Conservation (phyloP, 2,329 filamentous ascomycete genomes). For the Capronia epimyces region DNA sequence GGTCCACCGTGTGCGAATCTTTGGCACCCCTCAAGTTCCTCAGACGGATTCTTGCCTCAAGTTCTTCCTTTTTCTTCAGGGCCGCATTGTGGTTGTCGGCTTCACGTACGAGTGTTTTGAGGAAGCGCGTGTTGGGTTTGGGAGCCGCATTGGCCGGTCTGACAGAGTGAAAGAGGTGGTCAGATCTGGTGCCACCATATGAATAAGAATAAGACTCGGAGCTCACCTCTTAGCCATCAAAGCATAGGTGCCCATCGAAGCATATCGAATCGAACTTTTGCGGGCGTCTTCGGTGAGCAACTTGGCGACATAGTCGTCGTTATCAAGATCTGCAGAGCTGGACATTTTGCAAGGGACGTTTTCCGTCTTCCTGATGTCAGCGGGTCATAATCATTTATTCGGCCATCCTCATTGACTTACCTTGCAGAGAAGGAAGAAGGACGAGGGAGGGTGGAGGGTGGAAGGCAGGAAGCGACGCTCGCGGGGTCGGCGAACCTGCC, state of each 20-base stretch:
- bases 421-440: constrained; percentile 4
- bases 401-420: constrained; percentile 2
- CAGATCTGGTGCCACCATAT: background rate
- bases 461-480: background rate
- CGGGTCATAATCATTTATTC: background rate
- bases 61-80: constrained; percentile 74
- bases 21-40: constrained; percentile 52
- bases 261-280: constrained; percentile 67
- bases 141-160: constrained; percentile 63
- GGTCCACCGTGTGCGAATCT: constrained; percentile 24
- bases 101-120: constrained; percentile 80
- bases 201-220: constrained; percentile 34
- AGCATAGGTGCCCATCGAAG: constrained; percentile 66
- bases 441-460: background rate
- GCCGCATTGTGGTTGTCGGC: constrained; percentile 86
- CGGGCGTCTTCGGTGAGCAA: constrained; percentile 76
- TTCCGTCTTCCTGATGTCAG: background rate
- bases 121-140: constrained; percentile 86
- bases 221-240: constrained; percentile 52
- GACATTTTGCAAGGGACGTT: constrained; percentile 14
- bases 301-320: constrained; percentile 71
- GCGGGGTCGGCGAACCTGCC: background rate
- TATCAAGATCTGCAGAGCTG: constrained; percentile 29
- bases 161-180: constrained; percentile 9
- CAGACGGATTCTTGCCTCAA: constrained; percentile 69